Percentiles rank a stretch among this genome's conserved stretches.
phyloP scores from a whole-genome alignment of 192 early-diverging fungal genomes.

The Glomus cerebriforme region DNA sequence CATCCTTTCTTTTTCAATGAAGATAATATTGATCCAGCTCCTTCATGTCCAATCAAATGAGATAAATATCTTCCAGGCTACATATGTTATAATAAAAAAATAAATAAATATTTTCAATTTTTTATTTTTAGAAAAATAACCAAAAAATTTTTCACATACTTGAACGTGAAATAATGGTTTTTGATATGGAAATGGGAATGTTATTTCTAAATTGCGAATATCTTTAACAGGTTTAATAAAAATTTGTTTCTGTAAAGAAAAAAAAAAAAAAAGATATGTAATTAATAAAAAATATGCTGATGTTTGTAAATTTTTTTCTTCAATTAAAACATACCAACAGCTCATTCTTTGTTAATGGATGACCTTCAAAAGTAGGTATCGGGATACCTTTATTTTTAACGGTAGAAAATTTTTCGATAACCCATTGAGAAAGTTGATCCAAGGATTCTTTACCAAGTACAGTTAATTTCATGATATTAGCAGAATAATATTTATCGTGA shows the following conservation, averaged over 20 bases:
- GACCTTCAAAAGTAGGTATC: conserved; percentile 65
- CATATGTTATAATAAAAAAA: background rate
- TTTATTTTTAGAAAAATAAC: background rate
- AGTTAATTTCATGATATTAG: conserved; percentile 89
- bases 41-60: conserved; percentile 87
- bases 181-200: conserved; percentile 80
- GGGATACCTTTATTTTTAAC: conserved; percentile 69
- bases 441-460: conserved; percentile 80
- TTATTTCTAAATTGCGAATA: conserved; percentile 64
- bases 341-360: conserved; percentile 71
- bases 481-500: conserved; percentile 83
- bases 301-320: too few species aligned
- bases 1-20: conserved; percentile 75
- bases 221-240: conserved; percentile 72
- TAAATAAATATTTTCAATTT: too few species aligned
- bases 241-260: conserved; percentile 51
- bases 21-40: conserved; percentile 77
- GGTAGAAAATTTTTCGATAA: conserved; percentile 71
- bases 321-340: conserved; percentile 40
- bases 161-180: conserved; percentile 47
- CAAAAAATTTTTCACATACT: conserved; percentile 16
- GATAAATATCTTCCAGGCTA: conserved; percentile 75
- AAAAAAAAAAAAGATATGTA: background rate
- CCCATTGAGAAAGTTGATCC: conserved; percentile 76
- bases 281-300: too few species aligned